A percentile compares a stretch with the other conserved stretches of the same genome.
phyloP scores from a whole-genome alignment of 2,329 filamentous ascomycete species.

The Bipolaris sorokiniana region DNA sequence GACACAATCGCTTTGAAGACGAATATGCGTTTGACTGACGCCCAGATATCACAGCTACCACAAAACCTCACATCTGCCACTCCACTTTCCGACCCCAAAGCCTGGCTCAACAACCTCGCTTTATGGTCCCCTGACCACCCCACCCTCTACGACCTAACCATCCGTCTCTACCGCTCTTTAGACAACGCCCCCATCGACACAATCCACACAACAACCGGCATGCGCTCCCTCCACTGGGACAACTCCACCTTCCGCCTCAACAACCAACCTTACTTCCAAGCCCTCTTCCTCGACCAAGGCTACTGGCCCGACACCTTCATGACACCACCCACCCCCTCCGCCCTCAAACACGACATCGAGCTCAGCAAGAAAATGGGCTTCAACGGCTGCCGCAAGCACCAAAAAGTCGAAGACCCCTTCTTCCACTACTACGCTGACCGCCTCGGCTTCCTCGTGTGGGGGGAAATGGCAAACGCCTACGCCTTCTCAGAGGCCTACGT shows the following conservation, averaged over 20 bases:
- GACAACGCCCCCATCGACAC: slow-evolving; percentile 57
- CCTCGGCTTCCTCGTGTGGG: slow-evolving; percentile 68
- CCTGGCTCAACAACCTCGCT: slow-evolving; percentile 63
- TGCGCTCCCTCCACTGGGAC: slow-evolving; percentile 66
- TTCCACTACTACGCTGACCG: slow-evolving; percentile 68
- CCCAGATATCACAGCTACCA: slow-evolving; percentile 52
- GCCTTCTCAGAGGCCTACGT: slow-evolving; percentile 65
- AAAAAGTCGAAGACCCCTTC: slow-evolving; percentile 67
- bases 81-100: slow-evolving; percentile 49
- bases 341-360: slow-evolving; percentile 60
- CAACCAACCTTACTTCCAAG: slow-evolving; percentile 65
- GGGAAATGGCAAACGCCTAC: slow-evolving; percentile 70
- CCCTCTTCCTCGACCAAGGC: slow-evolving; percentile 66
- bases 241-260: slow-evolving; percentile 67
- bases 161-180: slow-evolving; percentile 58
- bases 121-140: slow-evolving; percentile 68
- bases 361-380: slow-evolving; percentile 66
- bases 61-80: slow-evolving; percentile 34
- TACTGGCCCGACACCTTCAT: slow-evolving; percentile 68
- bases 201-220: slow-evolving; percentile 65
- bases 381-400: slow-evolving; percentile 69
- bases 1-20: slow-evolving; percentile 57
- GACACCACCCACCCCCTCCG: slow-evolving; percentile 60
- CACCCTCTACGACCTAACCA: slow-evolving; percentile 61
- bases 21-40: slow-evolving; percentile 56